phyloP scores from a whole-genome alignment of 2,329 filamentous ascomycete genomes.

The Colletotrichum musae region DNA sequence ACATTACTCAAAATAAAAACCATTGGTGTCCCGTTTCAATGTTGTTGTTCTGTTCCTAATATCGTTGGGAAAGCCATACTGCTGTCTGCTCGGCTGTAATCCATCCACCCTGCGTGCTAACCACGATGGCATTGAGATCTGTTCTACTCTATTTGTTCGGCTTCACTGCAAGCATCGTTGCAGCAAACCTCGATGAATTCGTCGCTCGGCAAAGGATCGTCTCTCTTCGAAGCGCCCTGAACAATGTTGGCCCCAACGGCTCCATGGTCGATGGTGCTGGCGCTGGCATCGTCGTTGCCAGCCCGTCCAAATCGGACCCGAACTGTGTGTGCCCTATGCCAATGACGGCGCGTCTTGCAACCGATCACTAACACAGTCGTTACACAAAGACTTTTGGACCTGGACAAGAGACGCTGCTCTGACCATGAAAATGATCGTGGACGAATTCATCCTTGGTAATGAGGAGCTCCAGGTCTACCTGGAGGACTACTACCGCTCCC shows the following conservation, averaged over 20 bases:
- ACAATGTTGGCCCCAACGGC: constrained; percentile 69
- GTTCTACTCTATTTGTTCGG: constrained; percentile 10
- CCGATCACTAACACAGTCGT: neutral
- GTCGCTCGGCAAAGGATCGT: constrained; percentile 61
- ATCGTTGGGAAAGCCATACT: neutral
- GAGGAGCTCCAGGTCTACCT: constrained; percentile 60
- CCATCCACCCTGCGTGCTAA: neutral
- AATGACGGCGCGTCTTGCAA: neutral
- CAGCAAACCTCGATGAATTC: constrained; percentile 47
- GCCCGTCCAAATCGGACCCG: constrained; percentile 66
- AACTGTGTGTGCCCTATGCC: constrained; percentile 61
- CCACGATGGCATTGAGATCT: constrained; percentile 18
- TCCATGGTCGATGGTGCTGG: constrained; percentile 61
- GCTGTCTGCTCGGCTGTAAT: neutral
- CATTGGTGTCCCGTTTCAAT: too few species aligned
- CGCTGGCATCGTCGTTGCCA: constrained; percentile 68
- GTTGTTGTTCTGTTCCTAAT: neutral
- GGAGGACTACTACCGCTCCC: constrained; percentile 66
- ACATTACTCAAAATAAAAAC: too few species aligned
- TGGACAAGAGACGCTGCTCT: constrained; percentile 71
- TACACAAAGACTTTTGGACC: constrained; percentile 66
- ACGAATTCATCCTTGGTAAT: constrained; percentile 65
- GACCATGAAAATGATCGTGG: constrained; percentile 66
- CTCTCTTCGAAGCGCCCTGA: constrained; percentile 65
- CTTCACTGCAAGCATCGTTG: constrained; percentile 23